Base-by-base conservation (phyloP, 2,329 filamentous ascomycete species). In the Botrytis tulipae region DNA sequence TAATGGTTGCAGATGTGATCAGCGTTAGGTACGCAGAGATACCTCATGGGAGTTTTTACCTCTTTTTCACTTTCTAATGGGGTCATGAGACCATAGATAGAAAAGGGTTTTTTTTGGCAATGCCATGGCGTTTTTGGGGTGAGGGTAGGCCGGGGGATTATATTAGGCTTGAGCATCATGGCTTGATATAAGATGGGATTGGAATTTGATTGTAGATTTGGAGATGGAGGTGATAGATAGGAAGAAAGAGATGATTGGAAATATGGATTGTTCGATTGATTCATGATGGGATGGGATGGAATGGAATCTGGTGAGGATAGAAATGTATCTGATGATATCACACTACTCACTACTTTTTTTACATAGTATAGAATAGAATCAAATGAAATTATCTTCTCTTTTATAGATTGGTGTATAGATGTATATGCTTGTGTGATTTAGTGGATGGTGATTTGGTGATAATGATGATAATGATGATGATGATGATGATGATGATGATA, bases 1-100 rank as follows among this genome's bases (percentile, higher is more conserved):
- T 57, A 57, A 68, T 57, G 37, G 48, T 32, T 57, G 6, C 48
- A 32, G 18, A 68, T 42, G n/a, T 68, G 35, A 57, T 57, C 35
- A 68, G 66, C 66, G 35, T 42, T 44, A n/a, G n/a, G n/a, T n/a
- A 68, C 25, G n/a, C 35, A 57, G 40, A 57, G 35, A 68, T 68
- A 68, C 48, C 66, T 68, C 10, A 25, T 57, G n/a, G 35, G 66
- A 57, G 48, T 57, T 57, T 68, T 46, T 14, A 44, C 25, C n/a
- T 32, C 42, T 62, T 40, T 61, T 51, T n/a, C 18, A 32, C 29
- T 68, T 57, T 42, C 22, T 42, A 9, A 12, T n/a, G 65, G 8
- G 65, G 65, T 35, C 48, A 35, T 10, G 32, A 54, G 46, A 40
- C 18, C 16, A 42, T 35, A 42, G 9, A 68, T 10, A 40, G 37